These are phyloP conservation scores for Goffeauzyma gilvescens DNA, from an alignment of 768 basidiomycete species.

Conservation along the genomic window DNA sequence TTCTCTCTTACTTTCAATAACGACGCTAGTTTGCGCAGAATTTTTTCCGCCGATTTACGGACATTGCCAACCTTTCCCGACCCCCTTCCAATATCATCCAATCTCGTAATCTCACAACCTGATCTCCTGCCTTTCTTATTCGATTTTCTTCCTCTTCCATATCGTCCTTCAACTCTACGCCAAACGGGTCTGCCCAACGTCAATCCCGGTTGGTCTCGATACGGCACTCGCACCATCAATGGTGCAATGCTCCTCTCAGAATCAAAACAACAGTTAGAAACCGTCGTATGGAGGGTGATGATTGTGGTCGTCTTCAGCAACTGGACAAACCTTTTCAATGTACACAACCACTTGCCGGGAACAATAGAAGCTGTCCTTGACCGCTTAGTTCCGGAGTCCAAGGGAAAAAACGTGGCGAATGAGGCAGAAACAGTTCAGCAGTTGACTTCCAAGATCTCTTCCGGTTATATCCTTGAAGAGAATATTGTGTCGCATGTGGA, in stretches of 20 bases:
- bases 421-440: constrained; percentile 1
- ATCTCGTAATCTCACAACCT: constrained; percentile 7
- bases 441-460: constrained; percentile 12
- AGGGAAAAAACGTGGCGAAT: neutral
- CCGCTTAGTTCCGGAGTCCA: constrained; percentile 4
- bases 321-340: constrained; percentile 10
- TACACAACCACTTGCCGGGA: constrained; percentile 1
- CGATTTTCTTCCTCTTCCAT: constrained; percentile 12
- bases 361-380: constrained; percentile 4
- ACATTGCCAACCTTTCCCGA: constrained; percentile 2
- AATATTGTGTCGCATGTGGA: constrained; percentile 11
- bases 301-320: constrained; percentile 9
- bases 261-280: neutral
- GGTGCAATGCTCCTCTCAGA: neutral
- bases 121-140: constrained; percentile 12
- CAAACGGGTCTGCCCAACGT: neutral
- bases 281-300: constrained; percentile 5
- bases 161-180: constrained; percentile 2
- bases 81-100: constrained; percentile 6
- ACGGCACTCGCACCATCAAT: neutral
- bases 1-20: constrained; percentile 22
- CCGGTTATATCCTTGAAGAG: constrained; percentile 10
- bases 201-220: neutral
- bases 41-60: constrained; percentile 9
- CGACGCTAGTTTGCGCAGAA: constrained; percentile 19